phyloP scores from a whole-genome alignment of 169 alveolate genomes.

The Amoebophrya sp. region DNA sequence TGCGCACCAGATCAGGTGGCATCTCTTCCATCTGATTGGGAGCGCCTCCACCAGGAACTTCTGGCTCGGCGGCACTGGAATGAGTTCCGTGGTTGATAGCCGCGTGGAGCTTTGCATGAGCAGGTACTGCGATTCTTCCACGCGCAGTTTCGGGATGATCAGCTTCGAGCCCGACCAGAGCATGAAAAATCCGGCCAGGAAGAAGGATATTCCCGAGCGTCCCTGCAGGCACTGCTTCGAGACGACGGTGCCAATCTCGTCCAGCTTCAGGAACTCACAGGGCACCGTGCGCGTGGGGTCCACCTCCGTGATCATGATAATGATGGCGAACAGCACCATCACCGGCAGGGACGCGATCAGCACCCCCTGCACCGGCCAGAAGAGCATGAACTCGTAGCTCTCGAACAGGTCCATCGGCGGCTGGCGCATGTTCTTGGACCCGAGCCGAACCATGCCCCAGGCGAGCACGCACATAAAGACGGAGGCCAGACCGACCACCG shows the following conservation, averaged over 20 bases:
- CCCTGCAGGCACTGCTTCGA: not conserved
- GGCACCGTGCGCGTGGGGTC: not conserved
- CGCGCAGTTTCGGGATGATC: conserved; percentile 12
- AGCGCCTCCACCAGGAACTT: not conserved
- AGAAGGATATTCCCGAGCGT: not conserved
- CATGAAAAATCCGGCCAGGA: conserved; percentile 8
- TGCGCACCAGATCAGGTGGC: conserved; percentile 9
- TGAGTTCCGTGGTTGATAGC: not conserved
- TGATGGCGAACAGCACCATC: not conserved
- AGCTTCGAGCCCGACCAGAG: conserved; percentile 18
- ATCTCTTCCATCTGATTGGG: conserved; percentile 9
- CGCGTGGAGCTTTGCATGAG: not conserved
- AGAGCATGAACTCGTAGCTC: conserved; percentile 12
- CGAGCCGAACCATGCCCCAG: conserved; percentile 14
- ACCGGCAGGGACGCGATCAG: conserved; percentile 5
- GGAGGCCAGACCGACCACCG: conserved; percentile 8
- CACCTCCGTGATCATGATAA: not conserved
- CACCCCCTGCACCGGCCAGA: conserved; percentile 15
- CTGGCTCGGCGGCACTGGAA: not conserved
- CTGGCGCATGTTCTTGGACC: not conserved
- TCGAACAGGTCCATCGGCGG: not conserved
- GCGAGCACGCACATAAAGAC: conserved; percentile 3
- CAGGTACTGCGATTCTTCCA: not conserved
- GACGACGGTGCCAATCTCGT: not conserved
- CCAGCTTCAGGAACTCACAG: not conserved